Conservation (phyloP, 139 green algal species). For the Chlorella sp. region DNA sequence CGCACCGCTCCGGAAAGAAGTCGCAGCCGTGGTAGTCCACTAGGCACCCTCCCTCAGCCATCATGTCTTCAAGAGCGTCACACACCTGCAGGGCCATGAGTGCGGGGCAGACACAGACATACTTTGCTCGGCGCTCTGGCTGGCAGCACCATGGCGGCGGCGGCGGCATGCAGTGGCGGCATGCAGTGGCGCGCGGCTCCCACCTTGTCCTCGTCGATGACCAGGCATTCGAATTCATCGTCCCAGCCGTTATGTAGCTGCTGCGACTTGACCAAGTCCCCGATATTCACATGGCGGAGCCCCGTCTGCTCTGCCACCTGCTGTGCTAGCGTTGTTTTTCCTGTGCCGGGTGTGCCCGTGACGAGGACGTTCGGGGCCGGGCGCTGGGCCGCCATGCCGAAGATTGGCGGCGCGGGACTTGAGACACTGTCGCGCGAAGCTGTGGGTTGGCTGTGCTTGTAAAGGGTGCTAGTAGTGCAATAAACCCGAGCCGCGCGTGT, state of each 20-base stretch:
- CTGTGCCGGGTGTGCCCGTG: constrained; percentile 95
- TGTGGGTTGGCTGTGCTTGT: too few relatives aligned
- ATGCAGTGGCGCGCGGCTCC: background rate
- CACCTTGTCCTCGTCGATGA: constrained; percentile 97
- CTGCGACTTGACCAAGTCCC: constrained; percentile 82
- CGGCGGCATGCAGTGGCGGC: background rate
- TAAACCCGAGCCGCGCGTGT: too few relatives aligned
- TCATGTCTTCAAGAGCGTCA: constrained; percentile 89
- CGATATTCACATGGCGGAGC: constrained; percentile 86
- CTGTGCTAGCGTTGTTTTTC: constrained; percentile 87
- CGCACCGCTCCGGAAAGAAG: constrained; percentile 98
- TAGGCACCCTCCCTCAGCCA: constrained; percentile 83
- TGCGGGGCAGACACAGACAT: background rate
- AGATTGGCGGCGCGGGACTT: background rate
- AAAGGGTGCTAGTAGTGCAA: too few relatives aligned
- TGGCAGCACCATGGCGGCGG: background rate
- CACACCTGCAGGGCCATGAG: constrained; percentile 68
- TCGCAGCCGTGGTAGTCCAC: constrained; percentile 98
- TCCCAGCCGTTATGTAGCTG: constrained; percentile 87
- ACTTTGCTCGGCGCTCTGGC: background rate
- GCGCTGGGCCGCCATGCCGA: constrained; percentile 9
- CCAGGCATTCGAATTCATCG: constrained; percentile 83
- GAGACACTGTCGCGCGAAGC: too few relatives aligned
- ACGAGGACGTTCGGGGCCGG: constrained; percentile 88
- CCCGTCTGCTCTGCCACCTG: constrained; percentile 70